phyloP scores from a whole-genome alignment of 1,284 basidiomycete genomes.

The Boletellus deceptivus region DNA sequence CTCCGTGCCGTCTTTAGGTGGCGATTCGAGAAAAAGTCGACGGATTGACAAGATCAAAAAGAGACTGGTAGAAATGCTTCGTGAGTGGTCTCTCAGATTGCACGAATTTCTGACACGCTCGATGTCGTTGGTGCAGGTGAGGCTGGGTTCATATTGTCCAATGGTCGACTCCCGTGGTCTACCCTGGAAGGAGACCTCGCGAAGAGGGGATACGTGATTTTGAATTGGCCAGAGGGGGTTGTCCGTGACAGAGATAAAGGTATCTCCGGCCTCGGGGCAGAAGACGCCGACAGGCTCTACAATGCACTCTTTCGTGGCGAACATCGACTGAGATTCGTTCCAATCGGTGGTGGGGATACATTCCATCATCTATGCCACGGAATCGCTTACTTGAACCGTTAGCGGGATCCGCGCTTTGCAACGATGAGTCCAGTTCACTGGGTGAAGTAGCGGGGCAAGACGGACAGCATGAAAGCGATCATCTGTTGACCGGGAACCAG shows the following conservation, averaged over 20 bases:
- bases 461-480: too few relatives aligned
- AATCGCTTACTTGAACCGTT: too few relatives aligned
- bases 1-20: background rate
- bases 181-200: too few relatives aligned
- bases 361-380: too few relatives aligned
- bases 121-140: background rate
- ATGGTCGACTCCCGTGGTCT: slow-evolving; percentile 13
- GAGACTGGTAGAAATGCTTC: slow-evolving; percentile 13
- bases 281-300: slow-evolving; percentile 9
- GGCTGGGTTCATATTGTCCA: slow-evolving; percentile 2
- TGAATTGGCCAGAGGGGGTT: slow-evolving; percentile 12
- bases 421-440: too few relatives aligned
- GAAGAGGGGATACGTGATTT: slow-evolving; percentile 7
- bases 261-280: slow-evolving; percentile 3
- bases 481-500: too few relatives aligned
- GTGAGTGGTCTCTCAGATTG: slow-evolving; percentile 1
- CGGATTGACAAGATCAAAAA: slow-evolving; percentile 9
- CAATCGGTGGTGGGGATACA: fast-evolving
- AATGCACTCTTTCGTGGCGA: slow-evolving; percentile 4
- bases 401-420: too few relatives aligned
- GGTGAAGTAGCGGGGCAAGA: too few relatives aligned
- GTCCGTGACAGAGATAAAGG: slow-evolving; percentile 10
- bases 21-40: background rate
- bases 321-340: slow-evolving; percentile 9
- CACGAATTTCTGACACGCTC: too few relatives aligned